These are phyloP conservation scores for Basidiobolus heterosporus DNA, from an alignment of 371 early-diverging fungal genomes.

Conservation along the genomic window DNA sequence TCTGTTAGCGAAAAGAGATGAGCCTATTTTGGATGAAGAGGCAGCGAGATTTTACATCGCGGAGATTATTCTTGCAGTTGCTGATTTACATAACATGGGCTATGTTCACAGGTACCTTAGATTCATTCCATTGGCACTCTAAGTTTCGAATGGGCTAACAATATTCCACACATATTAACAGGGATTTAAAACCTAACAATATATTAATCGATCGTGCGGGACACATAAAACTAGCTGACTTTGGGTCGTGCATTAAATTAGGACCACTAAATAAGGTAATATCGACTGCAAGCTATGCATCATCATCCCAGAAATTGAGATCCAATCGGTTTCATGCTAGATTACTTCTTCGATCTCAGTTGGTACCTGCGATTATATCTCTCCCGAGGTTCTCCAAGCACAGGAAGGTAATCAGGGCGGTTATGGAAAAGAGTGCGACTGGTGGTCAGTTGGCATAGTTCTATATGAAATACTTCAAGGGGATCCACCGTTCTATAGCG, in stretches of 20 bases:
- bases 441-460: constrained; percentile 98
- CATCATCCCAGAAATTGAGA: no score
- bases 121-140: no score
- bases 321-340: constrained; percentile 11
- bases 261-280: constrained; percentile 15
- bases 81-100: constrained; percentile 77
- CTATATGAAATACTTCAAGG: constrained; percentile 95
- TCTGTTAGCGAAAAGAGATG: constrained; percentile 42
- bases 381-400: constrained; percentile 76
- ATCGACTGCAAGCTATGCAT: background rate
- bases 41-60: constrained; percentile 91
- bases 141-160: background rate
- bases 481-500: constrained; percentile 81
- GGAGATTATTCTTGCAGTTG: constrained; percentile 82
- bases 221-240: constrained; percentile 76
- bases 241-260: constrained; percentile 53
- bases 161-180: background rate
- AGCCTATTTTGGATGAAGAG: constrained; percentile 56
- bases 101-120: constrained; percentile 70
- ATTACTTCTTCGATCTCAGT: constrained; percentile 50
- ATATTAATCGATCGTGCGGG: constrained; percentile 8
- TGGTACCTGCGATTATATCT: constrained; percentile 93
- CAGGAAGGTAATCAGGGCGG: constrained; percentile 29
- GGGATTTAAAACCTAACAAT: constrained; percentile 10
- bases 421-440: constrained; percentile 92